Conservation (phyloP, 768 basidiomycete genomes). For the Tephrocybe sp. region DNA sequence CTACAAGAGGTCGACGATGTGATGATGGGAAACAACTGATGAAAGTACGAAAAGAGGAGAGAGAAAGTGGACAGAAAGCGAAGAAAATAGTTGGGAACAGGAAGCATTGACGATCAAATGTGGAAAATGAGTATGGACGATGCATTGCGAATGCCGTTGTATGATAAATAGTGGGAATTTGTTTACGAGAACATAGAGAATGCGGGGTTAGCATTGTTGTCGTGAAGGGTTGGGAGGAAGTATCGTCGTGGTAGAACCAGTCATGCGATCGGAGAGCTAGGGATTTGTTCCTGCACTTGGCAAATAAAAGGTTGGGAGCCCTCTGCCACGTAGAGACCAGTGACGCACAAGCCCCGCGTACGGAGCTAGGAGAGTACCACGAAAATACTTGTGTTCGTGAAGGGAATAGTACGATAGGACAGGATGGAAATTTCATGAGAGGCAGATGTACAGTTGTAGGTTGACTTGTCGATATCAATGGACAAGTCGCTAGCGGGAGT, state of each 20-base stretch:
- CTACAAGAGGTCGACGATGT: slow-evolving; percentile 5
- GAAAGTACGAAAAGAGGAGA: slow-evolving; percentile 6
- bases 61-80: slow-evolving; percentile 1
- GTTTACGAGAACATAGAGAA: slow-evolving; percentile 2
- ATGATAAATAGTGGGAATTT: slow-evolving; percentile 9
- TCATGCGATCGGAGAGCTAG: not conserved
- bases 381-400: slow-evolving; percentile 6
- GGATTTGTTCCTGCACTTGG: too few relatives aligned
- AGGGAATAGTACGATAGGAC: slow-evolving; percentile 8
- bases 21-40: slow-evolving; percentile 8
- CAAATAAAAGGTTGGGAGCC: too few relatives aligned
- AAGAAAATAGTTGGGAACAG: slow-evolving; percentile 6
- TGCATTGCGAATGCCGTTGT: slow-evolving; percentile 8
- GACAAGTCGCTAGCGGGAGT: slow-evolving; percentile 4
- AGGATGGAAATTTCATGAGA: slow-evolving; percentile 5
- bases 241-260: not conserved
- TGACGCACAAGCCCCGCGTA: not conserved
- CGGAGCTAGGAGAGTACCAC: not conserved
- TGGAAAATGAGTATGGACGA: slow-evolving; percentile 10
- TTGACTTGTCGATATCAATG: slow-evolving; percentile 9
- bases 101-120: slow-evolving; percentile 6
- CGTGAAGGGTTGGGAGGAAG: not conserved
- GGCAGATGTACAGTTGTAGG: slow-evolving; percentile 14
- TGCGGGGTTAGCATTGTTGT: not conserved
- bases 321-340: not conserved